Base-by-base conservation (phyloP, 805 yeast genomes). In the Saturnispora quitensis region DNA sequence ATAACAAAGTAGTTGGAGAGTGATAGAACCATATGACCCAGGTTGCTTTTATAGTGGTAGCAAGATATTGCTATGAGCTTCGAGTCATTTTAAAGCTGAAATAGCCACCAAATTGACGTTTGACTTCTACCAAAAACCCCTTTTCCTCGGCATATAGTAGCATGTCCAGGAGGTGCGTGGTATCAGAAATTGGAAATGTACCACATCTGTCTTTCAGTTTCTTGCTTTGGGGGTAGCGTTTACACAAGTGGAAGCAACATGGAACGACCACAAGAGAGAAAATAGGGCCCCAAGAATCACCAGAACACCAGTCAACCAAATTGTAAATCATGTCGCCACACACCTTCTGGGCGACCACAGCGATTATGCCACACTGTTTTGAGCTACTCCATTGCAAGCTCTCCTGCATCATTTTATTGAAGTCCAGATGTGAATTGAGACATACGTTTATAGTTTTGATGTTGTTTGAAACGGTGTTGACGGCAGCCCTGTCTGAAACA, bases 301-400 rank as follows among this genome's bases (percentile, higher is more conserved):
- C 17, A 6, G 34, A 17, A 17, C 33, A 43, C 17, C 20, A 43
- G 38, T 57, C 60, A 2, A 62, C 43, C 2, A 60, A 10, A 2
- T 53, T 24, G 40, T 59, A 61, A 22, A 56, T 35, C 43, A 64
- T 51, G 34, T 64, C 65, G 1, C 68, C 68, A 44, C 68, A 65
- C 17, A 61, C 34, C 22, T 61, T 60, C 22, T 60, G 45, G 2
- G 63, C 68, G 6, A 53, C 48, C 5, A 63, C 44, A 3, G 35
- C 42, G 18, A 18, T 38, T 8, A 18, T 18, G 8, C 42, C 22
- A 18, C 22, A 10, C 18, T 20, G 20, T 8, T 20, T 12, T 18
- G 12, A 3, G 20, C 10, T 18, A 38, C 12, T 24, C 42, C 42
- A 38, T 38, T 38, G 22, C 24, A 38, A 38, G 22, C 42, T 38